Evolutionary conservation across 768 basidiomycete species (phyloP), one percentile per base, ranked within the genome.

Genomic region (Melanogaster broomeanus): DNA sequence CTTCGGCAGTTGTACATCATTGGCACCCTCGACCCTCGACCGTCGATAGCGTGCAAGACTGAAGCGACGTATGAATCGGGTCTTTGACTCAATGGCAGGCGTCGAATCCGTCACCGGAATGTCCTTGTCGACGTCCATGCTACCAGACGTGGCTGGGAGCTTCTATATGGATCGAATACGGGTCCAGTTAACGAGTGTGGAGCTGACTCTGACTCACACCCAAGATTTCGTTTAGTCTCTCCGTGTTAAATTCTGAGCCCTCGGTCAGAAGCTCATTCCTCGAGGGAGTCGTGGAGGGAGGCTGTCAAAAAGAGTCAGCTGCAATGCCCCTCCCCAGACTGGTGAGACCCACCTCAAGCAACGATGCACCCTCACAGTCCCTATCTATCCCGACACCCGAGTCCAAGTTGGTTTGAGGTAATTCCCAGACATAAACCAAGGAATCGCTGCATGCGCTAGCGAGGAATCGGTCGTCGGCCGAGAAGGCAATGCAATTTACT

Each of bases 401-500:
- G 44, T 65, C 64, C 57, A 65, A 39, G 51, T 62, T 64, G 18
- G 64, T 49, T 43, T 64, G 62, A 10, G 64, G 64, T 22, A 59
- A 12, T 44, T 69, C 70, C 67, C 69, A 69, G 18, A 69, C 39
- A 43, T 69, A 66, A 37, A 71, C 31, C 13, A 44, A 30, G 37
- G 66, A 59, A 42, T 67, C 66, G 40, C 60, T 66, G 39, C 68
- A 67, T 21, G 63, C 66, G 7, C 67, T 69, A 18, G 69, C 67
- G n/a, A 68, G 43, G 45, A 57, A 58, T 49, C 65, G 49, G 46
- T 62, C 63, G 54, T 71, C 67, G 42, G 45, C 24, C 3, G 67
- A 68, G 53, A 71, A 71, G 40, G 67, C 33, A 44, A 65, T 40
- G 21, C 59, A 70, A 18, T 62, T 62, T 41, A 70, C 66, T 31